Conservation (phyloP, 1,284 basidiomycete species). For the Psilocybe mexicana region DNA sequence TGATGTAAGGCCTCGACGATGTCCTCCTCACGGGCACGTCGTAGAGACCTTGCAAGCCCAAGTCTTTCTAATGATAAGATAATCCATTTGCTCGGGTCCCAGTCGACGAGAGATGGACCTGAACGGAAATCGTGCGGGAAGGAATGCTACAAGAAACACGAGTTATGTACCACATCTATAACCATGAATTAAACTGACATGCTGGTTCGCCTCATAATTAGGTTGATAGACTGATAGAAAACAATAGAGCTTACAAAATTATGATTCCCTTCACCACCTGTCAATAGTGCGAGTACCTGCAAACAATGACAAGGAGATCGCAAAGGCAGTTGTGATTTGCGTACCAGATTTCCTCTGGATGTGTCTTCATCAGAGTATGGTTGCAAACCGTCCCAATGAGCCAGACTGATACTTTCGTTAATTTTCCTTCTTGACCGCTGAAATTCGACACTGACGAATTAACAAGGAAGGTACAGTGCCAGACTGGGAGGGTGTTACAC, state of each 20-base stretch:
- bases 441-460: slow-evolving; percentile 56
- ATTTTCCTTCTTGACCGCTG: background rate
- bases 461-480: slow-evolving; percentile 81
- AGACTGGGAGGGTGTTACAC: slow-evolving; percentile 40
- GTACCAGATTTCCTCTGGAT: slow-evolving; percentile 69
- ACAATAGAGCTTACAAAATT: slow-evolving; percentile 56
- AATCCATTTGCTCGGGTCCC: slow-evolving; percentile 85
- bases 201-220: slow-evolving; percentile 18
- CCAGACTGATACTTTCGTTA: slow-evolving; percentile 44
- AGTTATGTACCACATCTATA: background rate
- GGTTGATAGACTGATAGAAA: background rate
- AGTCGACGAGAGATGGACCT: slow-evolving; percentile 60
- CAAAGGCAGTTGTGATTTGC: background rate
- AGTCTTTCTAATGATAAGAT: slow-evolving; percentile 58
- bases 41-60: slow-evolving; percentile 52
- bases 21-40: slow-evolving; percentile 60
- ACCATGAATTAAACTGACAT: slow-evolving; percentile 23
- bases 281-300: slow-evolving; percentile 68
- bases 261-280: slow-evolving; percentile 79
- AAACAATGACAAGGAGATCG: slow-evolving; percentile 3
- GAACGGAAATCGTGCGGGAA: slow-evolving; percentile 79
- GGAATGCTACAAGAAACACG: slow-evolving; percentile 52
- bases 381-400: slow-evolving; percentile 79
- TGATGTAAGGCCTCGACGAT: slow-evolving; percentile 54
- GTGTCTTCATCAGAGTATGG: slow-evolving; percentile 80